Base-by-base conservation (phyloP, 1,284 basidiomycete genomes). In the Porogramme epimiltina region DNA sequence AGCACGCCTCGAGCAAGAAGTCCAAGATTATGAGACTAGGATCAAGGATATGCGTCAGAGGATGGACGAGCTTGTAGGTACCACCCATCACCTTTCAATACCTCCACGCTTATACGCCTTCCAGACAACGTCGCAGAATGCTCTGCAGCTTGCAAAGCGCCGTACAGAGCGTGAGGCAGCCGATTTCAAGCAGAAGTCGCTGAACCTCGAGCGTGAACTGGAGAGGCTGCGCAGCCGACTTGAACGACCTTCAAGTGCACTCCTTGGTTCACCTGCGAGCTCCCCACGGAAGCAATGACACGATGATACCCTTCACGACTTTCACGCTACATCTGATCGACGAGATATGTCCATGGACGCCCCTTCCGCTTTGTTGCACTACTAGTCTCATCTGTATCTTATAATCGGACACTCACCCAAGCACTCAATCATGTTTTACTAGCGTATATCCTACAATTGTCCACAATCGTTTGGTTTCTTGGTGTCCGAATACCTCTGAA, bases 81-180 rank as follows among this genome's bases (percentile, higher is more conserved):
- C 42, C 36, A 47, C 52, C 11, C 26, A 62, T 45, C 36, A 54
- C 3, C 22, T 11, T 3, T 9, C 2, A 3, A 9, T 8, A 39
- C 11, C 5, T 22, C 2, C n/a, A 9, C 2, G 9, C n/a, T 16
- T 22, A 20, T 19, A 37, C 20, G 31, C 24, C n/a, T n/a, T 15
- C 19, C 49, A 91, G 89, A 87, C 88, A 83, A 87, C 83, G 6
- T 78, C 80, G 39, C 87, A 87, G 67, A 83, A 74, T 55, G 76
- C 80, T 25, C 72, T 91, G 3, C 82, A 87, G 58, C 76, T 87
- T 15, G 81, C 79, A 19, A 90, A 90, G 67, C 81, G 89, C 42
- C 79, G 87, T 44, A 85, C 86, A 37, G 89, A 91, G 63, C 78
- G 88, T 23, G 88, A 91, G 62, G 85, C 85, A 20, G 79, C 73